phyloP scores from a whole-genome alignment of 768 basidiomycete species.

The Hypsizygus marmoreus region DNA sequence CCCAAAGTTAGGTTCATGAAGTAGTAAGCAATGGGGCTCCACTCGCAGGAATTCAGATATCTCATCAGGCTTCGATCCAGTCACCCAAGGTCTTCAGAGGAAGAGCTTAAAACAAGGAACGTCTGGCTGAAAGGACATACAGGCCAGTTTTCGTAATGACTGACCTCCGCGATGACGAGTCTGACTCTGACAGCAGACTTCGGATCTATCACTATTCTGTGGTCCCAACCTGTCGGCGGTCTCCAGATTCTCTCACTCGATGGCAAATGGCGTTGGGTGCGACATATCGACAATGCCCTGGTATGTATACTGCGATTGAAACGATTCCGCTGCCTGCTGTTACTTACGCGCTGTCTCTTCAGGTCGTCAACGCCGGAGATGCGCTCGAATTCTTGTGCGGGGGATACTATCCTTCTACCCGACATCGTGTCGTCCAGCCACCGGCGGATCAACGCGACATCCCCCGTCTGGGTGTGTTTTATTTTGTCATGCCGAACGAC shows the following conservation, averaged over 20 bases:
- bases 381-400: conserved; percentile 62
- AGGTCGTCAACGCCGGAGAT: conserved; percentile 66
- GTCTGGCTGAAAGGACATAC: conserved; percentile 56
- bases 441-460: conserved; percentile 52
- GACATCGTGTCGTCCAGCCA: conserved; percentile 47
- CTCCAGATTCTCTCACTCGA: conserved; percentile 58
- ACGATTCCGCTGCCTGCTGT: background rate
- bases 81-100: conserved; percentile 42
- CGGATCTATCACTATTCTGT: conserved; percentile 57
- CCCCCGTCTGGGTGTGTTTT: conserved; percentile 58
- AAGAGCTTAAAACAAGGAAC: conserved; percentile 42
- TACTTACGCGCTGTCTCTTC: background rate
- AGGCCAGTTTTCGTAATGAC: conserved; percentile 24
- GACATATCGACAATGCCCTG: conserved; percentile 58
- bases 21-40: conserved; percentile 34
- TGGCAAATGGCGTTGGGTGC: conserved; percentile 58
- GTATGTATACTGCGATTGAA: conserved; percentile 27
- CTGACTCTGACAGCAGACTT: conserved; percentile 36
- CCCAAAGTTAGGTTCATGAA: conserved; percentile 46
- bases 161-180: too few species aligned
- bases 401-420: conserved; percentile 59
- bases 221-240: conserved; percentile 60
- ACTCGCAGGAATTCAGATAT: background rate
- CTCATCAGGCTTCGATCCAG: conserved; percentile 19
- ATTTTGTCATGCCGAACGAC: conserved; percentile 58